phyloP scores from a whole-genome alignment of 345 rosid species.

The Firmiana major region DNA sequence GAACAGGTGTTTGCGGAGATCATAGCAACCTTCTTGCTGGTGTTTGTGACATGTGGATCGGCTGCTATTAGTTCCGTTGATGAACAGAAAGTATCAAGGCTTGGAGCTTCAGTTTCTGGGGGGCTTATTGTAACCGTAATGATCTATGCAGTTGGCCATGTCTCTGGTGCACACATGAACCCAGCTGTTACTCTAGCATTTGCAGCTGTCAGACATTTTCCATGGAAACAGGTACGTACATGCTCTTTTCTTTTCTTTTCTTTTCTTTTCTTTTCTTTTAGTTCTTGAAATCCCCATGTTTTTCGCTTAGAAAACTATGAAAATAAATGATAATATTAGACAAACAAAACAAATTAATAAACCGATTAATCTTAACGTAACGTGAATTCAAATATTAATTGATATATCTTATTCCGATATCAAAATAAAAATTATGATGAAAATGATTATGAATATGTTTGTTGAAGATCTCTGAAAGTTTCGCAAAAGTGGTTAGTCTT shows the following conservation, averaged over 20 bases:
- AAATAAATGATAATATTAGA: background rate
- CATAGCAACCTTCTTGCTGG: constrained; percentile 53
- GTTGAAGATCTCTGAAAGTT: too few relatives aligned
- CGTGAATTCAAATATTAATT: too few relatives aligned
- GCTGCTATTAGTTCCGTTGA: constrained; percentile 39
- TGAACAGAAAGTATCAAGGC: constrained; percentile 34
- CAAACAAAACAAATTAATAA: too few relatives aligned
- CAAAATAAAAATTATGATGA: too few relatives aligned
- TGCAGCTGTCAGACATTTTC: constrained; percentile 46
- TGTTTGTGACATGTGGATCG: constrained; percentile 55
- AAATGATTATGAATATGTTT: too few relatives aligned
- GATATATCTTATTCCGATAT: too few relatives aligned
- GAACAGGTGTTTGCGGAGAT: constrained; percentile 52
- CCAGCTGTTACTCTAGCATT: constrained; percentile 68
- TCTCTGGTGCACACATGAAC: constrained; percentile 79
- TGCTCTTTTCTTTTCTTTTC: too few relatives aligned
- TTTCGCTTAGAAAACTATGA: background rate
- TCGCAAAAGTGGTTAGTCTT: background rate
- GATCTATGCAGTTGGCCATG: constrained; percentile 68
- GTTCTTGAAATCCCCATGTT: background rate
- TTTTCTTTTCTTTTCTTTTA: background rate
- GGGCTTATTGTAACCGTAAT: constrained; percentile 65
- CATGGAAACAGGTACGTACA: constrained; percentile 59
- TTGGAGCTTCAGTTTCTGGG: constrained; percentile 58
- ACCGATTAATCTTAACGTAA: too few relatives aligned